These are phyloP conservation scores for Aspergillus conjunctus DNA, from an alignment of 495 filamentous ascomycete genomes.

Conservation along the genomic window DNA sequence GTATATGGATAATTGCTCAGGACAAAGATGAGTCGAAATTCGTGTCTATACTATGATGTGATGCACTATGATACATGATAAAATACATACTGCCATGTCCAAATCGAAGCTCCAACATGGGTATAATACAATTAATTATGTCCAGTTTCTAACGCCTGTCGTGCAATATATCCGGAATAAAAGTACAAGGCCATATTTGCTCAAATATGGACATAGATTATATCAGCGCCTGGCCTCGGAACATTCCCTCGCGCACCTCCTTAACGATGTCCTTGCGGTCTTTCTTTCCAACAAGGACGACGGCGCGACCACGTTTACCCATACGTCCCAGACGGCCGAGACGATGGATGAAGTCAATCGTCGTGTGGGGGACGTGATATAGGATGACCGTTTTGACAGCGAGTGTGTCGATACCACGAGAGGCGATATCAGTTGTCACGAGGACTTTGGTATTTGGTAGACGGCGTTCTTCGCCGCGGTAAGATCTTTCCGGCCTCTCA, in stretches of 20 bases:
- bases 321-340: conserved; percentile 89
- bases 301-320: conserved; percentile 84
- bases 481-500: conserved; percentile 26
- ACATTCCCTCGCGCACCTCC: conserved; percentile 95
- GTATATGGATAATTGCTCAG: background rate
- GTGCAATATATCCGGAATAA: background rate
- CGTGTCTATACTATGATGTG: conserved; percentile 14
- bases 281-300: conserved; percentile 86
- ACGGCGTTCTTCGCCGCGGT: conserved; percentile 26
- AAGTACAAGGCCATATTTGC: conserved; percentile 4
- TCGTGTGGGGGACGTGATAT: conserved; percentile 94
- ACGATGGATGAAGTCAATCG: conserved; percentile 96
- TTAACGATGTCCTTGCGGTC: conserved; percentile 88
- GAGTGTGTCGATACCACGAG: conserved; percentile 92
- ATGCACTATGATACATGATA: conserved; percentile 14
- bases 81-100: conserved; percentile 5
- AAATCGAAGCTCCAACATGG: conserved; percentile 1
- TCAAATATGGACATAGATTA: conserved; percentile 33
- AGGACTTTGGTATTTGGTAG: conserved; percentile 81
- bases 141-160: conserved; percentile 14
- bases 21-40: conserved; percentile 4
- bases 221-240: conserved; percentile 82
- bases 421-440: conserved; percentile 90
- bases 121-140: conserved; percentile 2
- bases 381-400: conserved; percentile 87